Evolutionary conservation across 805 yeast species (phyloP).

Genomic region (Schizosaccharomyces osmophilus): DNA sequence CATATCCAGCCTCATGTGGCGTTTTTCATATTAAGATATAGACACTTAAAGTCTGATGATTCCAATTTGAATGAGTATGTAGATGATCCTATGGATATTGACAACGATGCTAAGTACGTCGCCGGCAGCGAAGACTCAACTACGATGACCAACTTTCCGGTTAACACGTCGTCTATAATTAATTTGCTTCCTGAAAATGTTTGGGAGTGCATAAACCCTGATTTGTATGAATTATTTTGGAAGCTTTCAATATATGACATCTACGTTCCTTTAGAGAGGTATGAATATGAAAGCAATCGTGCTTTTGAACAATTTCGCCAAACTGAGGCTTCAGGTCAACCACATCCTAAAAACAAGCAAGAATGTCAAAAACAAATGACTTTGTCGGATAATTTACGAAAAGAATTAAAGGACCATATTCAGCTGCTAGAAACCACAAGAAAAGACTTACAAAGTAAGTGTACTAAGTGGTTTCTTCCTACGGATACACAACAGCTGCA

Average conservation of each 20-base stretch:
- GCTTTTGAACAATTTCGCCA: not conserved
- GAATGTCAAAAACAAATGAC: slow-evolving; percentile 4
- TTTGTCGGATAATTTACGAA: slow-evolving; percentile 5
- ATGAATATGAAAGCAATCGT: slow-evolving; percentile 19
- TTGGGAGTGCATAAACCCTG: slow-evolving; percentile 13
- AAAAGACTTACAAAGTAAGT: slow-evolving; percentile 13
- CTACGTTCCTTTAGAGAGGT: slow-evolving; percentile 25
- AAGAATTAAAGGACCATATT: slow-evolving; percentile 24
- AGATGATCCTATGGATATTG: slow-evolving; percentile 13
- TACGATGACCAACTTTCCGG: not conserved
- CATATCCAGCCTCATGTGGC: slow-evolving; percentile 28
- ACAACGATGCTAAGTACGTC: not conserved
- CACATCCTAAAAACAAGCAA: not conserved
- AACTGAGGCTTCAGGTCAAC: slow-evolving; percentile 16
- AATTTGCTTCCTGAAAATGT: slow-evolving; percentile 10
- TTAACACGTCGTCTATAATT: not conserved
- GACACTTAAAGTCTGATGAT: slow-evolving; percentile 23
- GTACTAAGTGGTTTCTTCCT: slow-evolving; percentile 12
- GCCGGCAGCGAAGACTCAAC: not conserved
- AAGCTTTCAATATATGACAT: slow-evolving; percentile 46
- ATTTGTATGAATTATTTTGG: slow-evolving; percentile 47
- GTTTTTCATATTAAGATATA: slow-evolving; percentile 51
- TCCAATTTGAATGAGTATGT: not conserved
- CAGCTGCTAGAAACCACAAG: slow-evolving; percentile 16
- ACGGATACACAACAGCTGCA: slow-evolving; percentile 3